phyloP scores from a whole-genome alignment of 495 filamentous ascomycete species.

The Penicillium robsamsonii region DNA sequence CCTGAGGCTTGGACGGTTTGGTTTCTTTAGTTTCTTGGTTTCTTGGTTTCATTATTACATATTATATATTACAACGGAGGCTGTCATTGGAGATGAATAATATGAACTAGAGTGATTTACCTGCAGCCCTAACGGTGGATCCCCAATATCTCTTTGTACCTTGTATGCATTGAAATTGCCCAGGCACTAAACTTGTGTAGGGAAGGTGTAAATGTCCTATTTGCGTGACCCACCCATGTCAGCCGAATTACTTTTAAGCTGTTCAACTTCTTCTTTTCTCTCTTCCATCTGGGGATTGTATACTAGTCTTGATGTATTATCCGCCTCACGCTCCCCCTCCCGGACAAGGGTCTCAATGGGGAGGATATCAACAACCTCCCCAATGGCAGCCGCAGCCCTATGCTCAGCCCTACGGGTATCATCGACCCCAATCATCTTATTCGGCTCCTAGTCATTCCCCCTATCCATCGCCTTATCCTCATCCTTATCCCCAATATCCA shows the following conservation, averaged over 20 bases:
- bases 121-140: conserved; percentile 23
- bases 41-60: background rate
- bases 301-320: background rate
- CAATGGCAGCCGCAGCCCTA: conserved; percentile 24
- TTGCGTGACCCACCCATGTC: conserved; percentile 6
- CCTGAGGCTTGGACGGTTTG: background rate
- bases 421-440: conserved; percentile 7
- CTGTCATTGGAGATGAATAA: too few species aligned
- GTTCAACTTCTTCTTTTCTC: conserved; percentile 1
- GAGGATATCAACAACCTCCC: conserved; percentile 28
- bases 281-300: background rate
- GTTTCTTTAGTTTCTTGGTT: too few species aligned
- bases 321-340: conserved; percentile 29
- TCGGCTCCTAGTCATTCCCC: conserved; percentile 5
- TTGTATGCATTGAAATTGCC: background rate
- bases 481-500: conserved; percentile 19
- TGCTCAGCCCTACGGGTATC: conserved; percentile 18
- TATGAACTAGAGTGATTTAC: background rate
- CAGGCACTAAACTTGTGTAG: background rate
- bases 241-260: conserved; percentile 6
- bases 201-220: background rate
- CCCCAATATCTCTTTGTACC: background rate
- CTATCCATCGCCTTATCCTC: conserved; percentile 13
- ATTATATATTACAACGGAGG: background rate
- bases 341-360: conserved; percentile 25